Evolutionary conservation across 2,329 filamentous ascomycete species (phyloP), one percentile per base, ranked within the genome.

Genomic region (Pseudogymnoascus sp.): DNA sequence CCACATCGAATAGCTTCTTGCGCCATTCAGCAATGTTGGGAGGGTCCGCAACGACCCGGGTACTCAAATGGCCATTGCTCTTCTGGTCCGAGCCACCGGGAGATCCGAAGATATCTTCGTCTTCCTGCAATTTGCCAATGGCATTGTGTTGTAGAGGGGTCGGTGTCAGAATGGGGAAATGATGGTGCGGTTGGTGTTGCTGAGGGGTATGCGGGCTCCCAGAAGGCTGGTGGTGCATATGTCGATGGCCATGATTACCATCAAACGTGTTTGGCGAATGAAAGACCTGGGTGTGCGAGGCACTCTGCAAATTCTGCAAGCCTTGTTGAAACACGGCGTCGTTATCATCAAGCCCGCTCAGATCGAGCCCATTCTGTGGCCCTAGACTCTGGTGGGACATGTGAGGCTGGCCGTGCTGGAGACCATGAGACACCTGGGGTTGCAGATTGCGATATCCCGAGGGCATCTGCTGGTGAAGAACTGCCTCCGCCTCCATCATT

Each of bases 1-100:
- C 84, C n/a, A 91, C 86, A 69, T 89, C 80, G 72, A 92, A 93
- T 52, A 92, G 76, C 69, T 80, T 86, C 67, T 88, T 79, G 60
- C 89, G 79, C 89, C 89, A 93, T 64, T 78, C 77, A 10, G 83
- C 78, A 58, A 92, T 77, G 67, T 88, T 79, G 2, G 88, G 87
- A 39, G 88, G 88, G 68, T 89, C 77, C 7, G 84, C 73, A 9
- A 90, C 79, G 66, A 87, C 76, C 69, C 79, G 86, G 27, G 74
- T 78, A 58, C 79, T 77, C 63, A 82, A 74, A 68, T 82, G 80
- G n/a, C 79, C 78, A 67, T 80, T 77, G 52, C 75, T 78, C 65
- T 76, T 76, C 39, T 76, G 73, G 29, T 78, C 75, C 18, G 72
- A 64, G 2, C 73, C 71, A 42, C 75, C 74, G 36, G 72, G 66